Percentiles rank a stretch among this genome's conserved stretches.
phyloP scores from a whole-genome alignment of 306 rosid genomes.

The Medicago ruthenica region DNA sequence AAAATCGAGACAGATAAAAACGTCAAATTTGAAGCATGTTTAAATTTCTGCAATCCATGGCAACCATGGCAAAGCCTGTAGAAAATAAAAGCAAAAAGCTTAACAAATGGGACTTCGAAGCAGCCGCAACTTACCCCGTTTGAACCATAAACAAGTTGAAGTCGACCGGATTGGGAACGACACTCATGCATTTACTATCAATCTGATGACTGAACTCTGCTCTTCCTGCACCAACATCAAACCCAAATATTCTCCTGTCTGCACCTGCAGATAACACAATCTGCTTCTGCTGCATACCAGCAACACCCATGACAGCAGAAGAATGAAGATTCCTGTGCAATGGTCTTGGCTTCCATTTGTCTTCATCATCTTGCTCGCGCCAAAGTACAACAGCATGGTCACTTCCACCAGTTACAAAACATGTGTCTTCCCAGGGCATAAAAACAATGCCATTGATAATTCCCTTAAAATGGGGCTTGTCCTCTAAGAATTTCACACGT shows the following conservation, averaged over 20 bases:
- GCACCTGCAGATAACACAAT: slow-evolving; percentile 90
- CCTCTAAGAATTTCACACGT: slow-evolving; percentile 75
- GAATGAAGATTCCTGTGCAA: slow-evolving; percentile 84
- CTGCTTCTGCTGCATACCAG: slow-evolving; percentile 88
- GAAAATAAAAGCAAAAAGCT: background rate
- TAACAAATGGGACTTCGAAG: slow-evolving; percentile 21
- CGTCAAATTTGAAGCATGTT: slow-evolving; percentile 9
- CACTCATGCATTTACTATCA: slow-evolving; percentile 98
- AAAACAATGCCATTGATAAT: slow-evolving; percentile 79
- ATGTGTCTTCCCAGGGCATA: slow-evolving; percentile 80
- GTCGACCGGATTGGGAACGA: slow-evolving; percentile 88
- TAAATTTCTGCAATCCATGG: slow-evolving; percentile 4
- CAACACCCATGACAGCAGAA: slow-evolving; percentile 98
- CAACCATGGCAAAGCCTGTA: slow-evolving; percentile 21
- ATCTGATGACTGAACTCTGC: slow-evolving; percentile 84
- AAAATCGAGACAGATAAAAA: background rate
- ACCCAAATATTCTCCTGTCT: slow-evolving; percentile 85
- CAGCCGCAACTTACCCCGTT: slow-evolving; percentile 67
- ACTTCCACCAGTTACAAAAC: slow-evolving; percentile 90
- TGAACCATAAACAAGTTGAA: slow-evolving; percentile 97
- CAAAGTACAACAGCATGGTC: slow-evolving; percentile 93
- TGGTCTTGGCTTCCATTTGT: slow-evolving; percentile 81
- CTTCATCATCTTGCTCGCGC: slow-evolving; percentile 69
- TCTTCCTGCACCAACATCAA: slow-evolving; percentile 66
- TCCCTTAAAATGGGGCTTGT: slow-evolving; percentile 92